Evolutionary conservation across 2,329 filamentous ascomycete species (phyloP), one percentile per base, ranked within the genome.

Genomic region (Stemphylium lycopersici): DNA sequence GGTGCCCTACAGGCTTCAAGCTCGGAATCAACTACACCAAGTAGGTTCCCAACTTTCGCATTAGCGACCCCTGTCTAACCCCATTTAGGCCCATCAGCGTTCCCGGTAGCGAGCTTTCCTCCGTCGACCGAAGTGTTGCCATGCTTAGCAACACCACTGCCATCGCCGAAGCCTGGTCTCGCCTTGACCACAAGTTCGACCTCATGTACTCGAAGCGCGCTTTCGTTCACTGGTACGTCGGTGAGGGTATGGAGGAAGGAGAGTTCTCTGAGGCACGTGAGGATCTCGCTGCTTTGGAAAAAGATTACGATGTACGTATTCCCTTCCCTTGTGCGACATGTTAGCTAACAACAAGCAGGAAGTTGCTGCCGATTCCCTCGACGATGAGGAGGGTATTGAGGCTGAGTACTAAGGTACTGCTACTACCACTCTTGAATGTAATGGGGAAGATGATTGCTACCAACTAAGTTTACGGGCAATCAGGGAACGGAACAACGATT

Each of bases 51-150:
- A 12, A 12, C 13, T 4, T 11, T 6, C 6, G 11, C 15, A 1
- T 11, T 38, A 26, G 16, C n/a, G 2, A 2, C 13, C 4, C 13
- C 12, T 26, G 12, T 11, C 37, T 42, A 41, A 42, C 34, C 42
- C 59, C 64, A 61, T 71, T 96, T 83, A 91, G 93, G 77, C 95
- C 93, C 67, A 87, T 96, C 83, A 90, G 91, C 81, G 93, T 97
- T 54, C 95, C 92, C 71, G 96, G 96, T 80, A 93, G 93, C 74
- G 95, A 98, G 77, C 87, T 98, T 61, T 93, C 95, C 80, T 93
- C 96, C 83, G 93, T 98, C 79, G 91, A 95, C 86, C 93, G 95
- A 74, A 93, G 93, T 80, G 93, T 98, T 66, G 85, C 86, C 59
- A 90, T 90, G 87, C 80, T 90, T 68, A 89, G 86, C 80, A 90